These are phyloP conservation scores for Amorphotheca resinae DNA, from an alignment of 495 filamentous ascomycete genomes.

Conservation along the genomic window DNA sequence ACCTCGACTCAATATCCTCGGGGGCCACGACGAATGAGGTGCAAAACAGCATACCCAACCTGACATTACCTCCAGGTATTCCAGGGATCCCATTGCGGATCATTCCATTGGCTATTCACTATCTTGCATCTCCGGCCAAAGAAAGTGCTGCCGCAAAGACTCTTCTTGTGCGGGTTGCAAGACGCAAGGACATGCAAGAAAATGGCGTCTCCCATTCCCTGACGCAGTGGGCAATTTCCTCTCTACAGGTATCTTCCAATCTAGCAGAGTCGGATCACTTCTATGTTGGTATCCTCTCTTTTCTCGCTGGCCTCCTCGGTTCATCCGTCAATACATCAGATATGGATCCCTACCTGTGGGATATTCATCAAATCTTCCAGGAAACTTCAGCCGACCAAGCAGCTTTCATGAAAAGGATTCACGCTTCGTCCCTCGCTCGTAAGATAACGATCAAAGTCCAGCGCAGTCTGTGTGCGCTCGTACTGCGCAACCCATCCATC, in stretches of 20 bases:
- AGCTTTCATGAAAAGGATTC: constrained; percentile 33
- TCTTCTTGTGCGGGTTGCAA: constrained; percentile 67
- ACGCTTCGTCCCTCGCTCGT: constrained; percentile 59
- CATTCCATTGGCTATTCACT: constrained; percentile 54
- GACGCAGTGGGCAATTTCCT: constrained; percentile 52
- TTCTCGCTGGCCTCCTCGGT: constrained; percentile 58
- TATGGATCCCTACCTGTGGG: constrained; percentile 34
- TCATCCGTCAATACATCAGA: constrained; percentile 35
- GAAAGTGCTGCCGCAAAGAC: constrained; percentile 75
- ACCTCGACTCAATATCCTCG: constrained; percentile 73
- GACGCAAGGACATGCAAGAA: constrained; percentile 77
- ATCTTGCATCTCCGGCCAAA: constrained; percentile 65
- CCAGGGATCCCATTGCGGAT: constrained; percentile 62
- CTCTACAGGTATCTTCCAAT: constrained; percentile 30
- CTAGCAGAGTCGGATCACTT: constrained; percentile 31
- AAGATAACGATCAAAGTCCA: constrained; percentile 75
- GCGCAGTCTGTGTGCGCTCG: constrained; percentile 53
- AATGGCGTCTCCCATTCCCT: constrained; percentile 54
- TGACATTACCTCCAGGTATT: constrained; percentile 38
- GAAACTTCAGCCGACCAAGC: constrained; percentile 29
- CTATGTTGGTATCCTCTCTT: constrained; percentile 63
- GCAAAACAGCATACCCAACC: constrained; percentile 20
- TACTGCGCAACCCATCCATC: constrained; percentile 29
- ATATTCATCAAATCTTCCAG: constrained; percentile 38
- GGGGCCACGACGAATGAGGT: constrained; percentile 22